A percentile compares a stretch with the other conserved stretches of the same genome.
Conservation (phyloP, 2,329 filamentous ascomycete species). For the Phaeoacremonium minimum region DNA sequence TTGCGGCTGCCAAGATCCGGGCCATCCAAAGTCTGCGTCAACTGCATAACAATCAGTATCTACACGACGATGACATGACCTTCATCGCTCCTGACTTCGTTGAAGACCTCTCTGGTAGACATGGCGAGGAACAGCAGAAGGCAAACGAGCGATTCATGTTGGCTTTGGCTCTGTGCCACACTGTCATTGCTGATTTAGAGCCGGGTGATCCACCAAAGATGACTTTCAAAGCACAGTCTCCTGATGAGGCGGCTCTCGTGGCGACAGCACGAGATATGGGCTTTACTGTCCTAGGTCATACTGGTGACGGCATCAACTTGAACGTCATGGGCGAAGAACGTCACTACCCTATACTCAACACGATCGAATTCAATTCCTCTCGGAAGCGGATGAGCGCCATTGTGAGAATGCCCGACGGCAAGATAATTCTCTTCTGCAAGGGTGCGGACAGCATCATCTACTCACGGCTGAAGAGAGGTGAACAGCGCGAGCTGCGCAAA, state of each 20-base stretch:
- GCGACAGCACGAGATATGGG: conserved; percentile 92
- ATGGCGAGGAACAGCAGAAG: conserved; percentile 69
- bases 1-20: conserved; percentile 68
- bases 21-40: conserved; percentile 71
- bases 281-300: conserved; percentile 82
- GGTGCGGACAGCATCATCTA: conserved; percentile 98
- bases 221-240: conserved; percentile 94
- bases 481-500: conserved; percentile 79
- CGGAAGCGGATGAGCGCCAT: conserved; percentile 98
- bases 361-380: conserved; percentile 94
- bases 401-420: conserved; percentile 86
- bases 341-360: conserved; percentile 85
- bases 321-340: conserved; percentile 85
- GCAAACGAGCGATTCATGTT: conserved; percentile 92
- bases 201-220: conserved; percentile 90
- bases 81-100: conserved; percentile 92
- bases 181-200: conserved; percentile 84
- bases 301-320: conserved; percentile 75
- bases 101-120: conserved; percentile 72
- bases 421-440: conserved; percentile 91
- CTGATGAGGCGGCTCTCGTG: conserved; percentile 92
- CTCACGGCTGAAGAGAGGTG: conserved; percentile 76
- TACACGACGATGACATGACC: conserved; percentile 84
- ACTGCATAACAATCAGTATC: conserved; percentile 83
- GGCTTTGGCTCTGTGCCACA: conserved; percentile 90